These are phyloP conservation scores for Naematelia encephala DNA, from an alignment of 768 basidiomycete genomes.

Conservation along the genomic window DNA sequence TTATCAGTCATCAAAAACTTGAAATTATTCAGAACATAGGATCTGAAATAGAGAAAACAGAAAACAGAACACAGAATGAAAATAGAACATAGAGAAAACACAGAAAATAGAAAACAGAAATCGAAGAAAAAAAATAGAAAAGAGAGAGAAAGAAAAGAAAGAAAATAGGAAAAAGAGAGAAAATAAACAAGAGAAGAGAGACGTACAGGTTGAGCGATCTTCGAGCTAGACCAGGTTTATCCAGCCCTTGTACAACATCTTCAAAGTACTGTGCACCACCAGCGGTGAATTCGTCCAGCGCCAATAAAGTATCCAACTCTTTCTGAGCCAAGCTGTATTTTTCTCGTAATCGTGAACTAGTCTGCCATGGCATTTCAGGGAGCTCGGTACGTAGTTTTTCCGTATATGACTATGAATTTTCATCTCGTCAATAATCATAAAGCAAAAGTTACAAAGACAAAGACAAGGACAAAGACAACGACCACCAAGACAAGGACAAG, in stretches of 20 bases:
- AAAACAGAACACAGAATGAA: not conserved
- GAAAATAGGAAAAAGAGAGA: not conserved
- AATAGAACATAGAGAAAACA: too few species aligned
- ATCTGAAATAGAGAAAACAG: not conserved
- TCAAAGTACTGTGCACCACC: slow-evolving; percentile 80
- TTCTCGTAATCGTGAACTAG: slow-evolving; percentile 58
- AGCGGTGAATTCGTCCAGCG: slow-evolving; percentile 61
- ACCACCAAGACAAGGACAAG: not conserved
- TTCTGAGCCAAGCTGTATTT: slow-evolving; percentile 59
- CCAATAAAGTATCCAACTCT: slow-evolving; percentile 72
- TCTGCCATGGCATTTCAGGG: slow-evolving; percentile 73
- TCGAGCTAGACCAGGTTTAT: not conserved
- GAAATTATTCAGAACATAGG: slow-evolving; percentile 10
- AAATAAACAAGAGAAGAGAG: not conserved
- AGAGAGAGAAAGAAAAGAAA: not conserved
- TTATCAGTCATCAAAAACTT: not conserved
- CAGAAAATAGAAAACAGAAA: too few species aligned
- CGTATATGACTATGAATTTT: slow-evolving; percentile 61
- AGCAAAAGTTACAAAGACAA: not conserved
- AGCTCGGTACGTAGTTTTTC: slow-evolving; percentile 57
- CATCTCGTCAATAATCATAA: too few species aligned
- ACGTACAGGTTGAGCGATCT: not conserved
- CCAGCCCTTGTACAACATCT: slow-evolving; percentile 57
- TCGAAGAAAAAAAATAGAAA: too few species aligned
- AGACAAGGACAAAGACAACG: too few species aligned